Conservation (phyloP, 2,329 filamentous ascomycete species). For the Dothiorella sarmentorum region DNA sequence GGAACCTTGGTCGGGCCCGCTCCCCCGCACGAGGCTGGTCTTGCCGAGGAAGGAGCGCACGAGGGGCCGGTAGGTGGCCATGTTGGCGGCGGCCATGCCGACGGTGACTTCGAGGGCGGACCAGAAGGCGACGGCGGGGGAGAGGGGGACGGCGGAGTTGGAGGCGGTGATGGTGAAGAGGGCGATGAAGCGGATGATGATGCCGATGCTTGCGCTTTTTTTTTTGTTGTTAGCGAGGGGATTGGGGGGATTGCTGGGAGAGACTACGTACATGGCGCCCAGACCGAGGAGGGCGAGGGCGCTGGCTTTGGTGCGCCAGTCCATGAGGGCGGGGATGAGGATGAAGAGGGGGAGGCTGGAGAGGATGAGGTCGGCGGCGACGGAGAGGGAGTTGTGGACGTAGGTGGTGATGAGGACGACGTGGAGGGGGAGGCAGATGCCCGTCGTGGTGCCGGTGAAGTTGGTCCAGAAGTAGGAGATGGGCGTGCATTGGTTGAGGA, state of each 20-base stretch:
- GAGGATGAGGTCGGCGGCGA: not conserved
- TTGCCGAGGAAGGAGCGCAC: slow-evolving; percentile 10
- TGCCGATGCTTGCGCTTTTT: slow-evolving; percentile 11
- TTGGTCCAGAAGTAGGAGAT: slow-evolving; percentile 12
- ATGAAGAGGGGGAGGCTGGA: slow-evolving; percentile 3
- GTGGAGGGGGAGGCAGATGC: not conserved
- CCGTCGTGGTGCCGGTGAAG: not conserved
- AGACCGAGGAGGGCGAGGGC: slow-evolving; percentile 3
- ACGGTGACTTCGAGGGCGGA: not conserved
- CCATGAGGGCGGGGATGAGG: not conserved
- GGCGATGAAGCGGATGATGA: slow-evolving; percentile 10
- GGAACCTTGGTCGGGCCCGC: not conserved
- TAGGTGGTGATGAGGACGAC: slow-evolving; percentile 5
- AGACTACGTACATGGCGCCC: not conserved
- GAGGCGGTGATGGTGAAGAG: slow-evolving; percentile 6
- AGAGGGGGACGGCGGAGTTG: slow-evolving; percentile 10
- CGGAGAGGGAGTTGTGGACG: slow-evolving; percentile 4
- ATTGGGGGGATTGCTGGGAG: too few species aligned
- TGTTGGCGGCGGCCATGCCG: slow-evolving; percentile 11
- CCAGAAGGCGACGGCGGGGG: slow-evolving; percentile 14
- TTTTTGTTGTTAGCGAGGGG: not conserved
- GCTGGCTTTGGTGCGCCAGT: slow-evolving; percentile 5
- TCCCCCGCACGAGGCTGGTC: not conserved
- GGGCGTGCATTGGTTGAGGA: slow-evolving; percentile 7
- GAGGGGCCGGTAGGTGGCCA: slow-evolving; percentile 11